Conservation (phyloP, 306 rosid genomes). For the Cicer arietinum region DNA sequence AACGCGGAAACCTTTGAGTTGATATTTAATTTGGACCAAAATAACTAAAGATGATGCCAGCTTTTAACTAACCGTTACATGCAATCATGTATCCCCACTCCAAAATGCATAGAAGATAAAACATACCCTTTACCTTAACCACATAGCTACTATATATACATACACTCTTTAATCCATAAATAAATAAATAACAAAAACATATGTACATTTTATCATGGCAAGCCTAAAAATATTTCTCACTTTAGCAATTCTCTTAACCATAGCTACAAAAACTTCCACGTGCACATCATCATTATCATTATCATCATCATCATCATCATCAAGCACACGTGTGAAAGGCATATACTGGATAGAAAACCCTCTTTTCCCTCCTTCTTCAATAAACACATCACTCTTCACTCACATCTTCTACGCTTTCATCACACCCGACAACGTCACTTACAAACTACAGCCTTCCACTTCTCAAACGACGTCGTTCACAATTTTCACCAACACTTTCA, state of each 20-base stretch:
- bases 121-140: too few species aligned
- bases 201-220: slow-evolving; percentile 31
- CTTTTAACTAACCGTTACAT: too few species aligned
- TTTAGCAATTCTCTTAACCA: not conserved
- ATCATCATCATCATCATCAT: not conserved
- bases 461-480: slow-evolving; percentile 44
- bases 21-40: too few species aligned
- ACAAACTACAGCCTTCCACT: slow-evolving; percentile 46
- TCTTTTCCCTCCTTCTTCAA: slow-evolving; percentile 62
- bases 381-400: slow-evolving; percentile 70
- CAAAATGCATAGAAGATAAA: too few species aligned
- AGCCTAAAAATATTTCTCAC: not conserved
- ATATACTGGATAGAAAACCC: slow-evolving; percentile 57
- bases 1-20: too few species aligned
- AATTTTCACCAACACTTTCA: slow-evolving; percentile 55
- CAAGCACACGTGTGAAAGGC: slow-evolving; percentile 52
- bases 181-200: not conserved
- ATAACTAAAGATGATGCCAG: too few species aligned
- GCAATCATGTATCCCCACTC: too few species aligned
- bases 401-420: slow-evolving; percentile 71
- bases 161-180: not conserved
- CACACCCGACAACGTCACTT: slow-evolving; percentile 52
- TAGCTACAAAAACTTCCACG: slow-evolving; percentile 4
- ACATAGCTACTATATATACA: not conserved
- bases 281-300: not conserved